These are phyloP conservation scores for Rubia tinctorum DNA, from an alignment of 305 asterid genomes.

Conservation along the genomic window DNA sequence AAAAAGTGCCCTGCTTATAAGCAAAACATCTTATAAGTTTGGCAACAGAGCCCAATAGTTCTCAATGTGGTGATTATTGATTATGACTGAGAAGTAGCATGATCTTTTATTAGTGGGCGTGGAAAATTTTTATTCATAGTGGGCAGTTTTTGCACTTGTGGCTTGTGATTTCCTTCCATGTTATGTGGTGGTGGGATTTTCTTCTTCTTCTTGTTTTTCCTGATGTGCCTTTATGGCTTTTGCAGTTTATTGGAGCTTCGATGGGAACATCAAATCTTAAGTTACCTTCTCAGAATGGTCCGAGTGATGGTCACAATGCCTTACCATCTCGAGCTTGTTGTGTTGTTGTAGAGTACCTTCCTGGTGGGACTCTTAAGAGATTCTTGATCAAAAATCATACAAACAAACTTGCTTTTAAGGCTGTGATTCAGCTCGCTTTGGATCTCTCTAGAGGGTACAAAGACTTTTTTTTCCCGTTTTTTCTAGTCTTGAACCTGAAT, in stretches of 20 bases:
- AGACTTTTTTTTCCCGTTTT: not conserved
- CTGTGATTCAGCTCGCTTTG: conserved; percentile 74
- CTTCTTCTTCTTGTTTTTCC: not conserved
- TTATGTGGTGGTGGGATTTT: not conserved
- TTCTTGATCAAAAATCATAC: conserved; percentile 74
- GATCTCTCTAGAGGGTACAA: conserved; percentile 84
- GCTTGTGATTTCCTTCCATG: not conserved
- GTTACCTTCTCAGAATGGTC: not conserved
- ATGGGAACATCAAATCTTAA: conserved; percentile 82
- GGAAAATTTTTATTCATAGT: too few species aligned
- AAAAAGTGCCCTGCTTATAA: too few species aligned
- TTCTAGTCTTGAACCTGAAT: not conserved
- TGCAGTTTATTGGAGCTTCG: conserved; percentile 74
- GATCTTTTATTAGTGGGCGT: too few species aligned
- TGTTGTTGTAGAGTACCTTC: conserved; percentile 81
- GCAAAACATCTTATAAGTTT: too few species aligned
- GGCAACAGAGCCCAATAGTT: too few species aligned
- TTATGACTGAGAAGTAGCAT: not conserved
- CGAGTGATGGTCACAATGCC: conserved; percentile 47
- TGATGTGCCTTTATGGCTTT: not conserved
- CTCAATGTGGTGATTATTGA: not conserved
- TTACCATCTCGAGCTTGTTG: conserved; percentile 80
- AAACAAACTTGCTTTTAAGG: conserved; percentile 72
- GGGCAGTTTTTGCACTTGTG: not conserved
- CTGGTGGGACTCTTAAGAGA: conserved; percentile 73